Evolutionary conservation across 768 basidiomycete species (phyloP).

Genomic region (Tulasnella sp.): DNA sequence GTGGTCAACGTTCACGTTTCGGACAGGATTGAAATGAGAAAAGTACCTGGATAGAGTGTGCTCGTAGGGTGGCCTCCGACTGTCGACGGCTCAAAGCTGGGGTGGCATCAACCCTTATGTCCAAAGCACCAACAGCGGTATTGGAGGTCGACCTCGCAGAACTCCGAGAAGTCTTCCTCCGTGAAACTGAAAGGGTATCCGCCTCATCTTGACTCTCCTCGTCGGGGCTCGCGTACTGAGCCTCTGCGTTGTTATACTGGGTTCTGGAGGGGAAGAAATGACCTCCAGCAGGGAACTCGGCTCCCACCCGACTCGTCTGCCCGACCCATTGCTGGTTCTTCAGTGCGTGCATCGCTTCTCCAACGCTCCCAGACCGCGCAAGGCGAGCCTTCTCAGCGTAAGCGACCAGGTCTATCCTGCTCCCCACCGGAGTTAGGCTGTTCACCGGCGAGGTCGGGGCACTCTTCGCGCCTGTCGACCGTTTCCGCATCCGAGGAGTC

Average conservation of each 20-base stretch:
- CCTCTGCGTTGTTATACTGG: not conserved
- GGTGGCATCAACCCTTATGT: not conserved
- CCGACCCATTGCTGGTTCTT: not conserved
- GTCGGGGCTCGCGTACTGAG: not conserved
- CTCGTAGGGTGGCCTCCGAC: too few species aligned
- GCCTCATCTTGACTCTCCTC: not conserved
- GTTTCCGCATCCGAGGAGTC: slow-evolving; percentile 6
- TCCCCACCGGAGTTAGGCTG: not conserved
- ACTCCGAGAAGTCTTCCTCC: not conserved
- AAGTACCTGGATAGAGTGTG: too few species aligned
- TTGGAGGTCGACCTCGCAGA: not conserved
- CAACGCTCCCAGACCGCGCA: not conserved
- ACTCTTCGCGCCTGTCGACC: slow-evolving; percentile 1
- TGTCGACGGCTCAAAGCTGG: too few species aligned
- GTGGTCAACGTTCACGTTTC: too few species aligned
- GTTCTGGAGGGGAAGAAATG: not conserved
- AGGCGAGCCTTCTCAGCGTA: not conserved
- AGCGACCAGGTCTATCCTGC: not conserved
- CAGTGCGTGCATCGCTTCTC: not conserved
- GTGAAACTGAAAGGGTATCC: not conserved
- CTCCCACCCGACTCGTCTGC: not conserved
- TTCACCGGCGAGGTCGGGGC: not conserved
- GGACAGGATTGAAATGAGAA: too few species aligned
- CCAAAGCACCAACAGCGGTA: not conserved
- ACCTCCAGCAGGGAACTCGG: not conserved